Conservation (phyloP, 2,329 filamentous ascomycete genomes). For the Trichoderma koningiopsis region DNA sequence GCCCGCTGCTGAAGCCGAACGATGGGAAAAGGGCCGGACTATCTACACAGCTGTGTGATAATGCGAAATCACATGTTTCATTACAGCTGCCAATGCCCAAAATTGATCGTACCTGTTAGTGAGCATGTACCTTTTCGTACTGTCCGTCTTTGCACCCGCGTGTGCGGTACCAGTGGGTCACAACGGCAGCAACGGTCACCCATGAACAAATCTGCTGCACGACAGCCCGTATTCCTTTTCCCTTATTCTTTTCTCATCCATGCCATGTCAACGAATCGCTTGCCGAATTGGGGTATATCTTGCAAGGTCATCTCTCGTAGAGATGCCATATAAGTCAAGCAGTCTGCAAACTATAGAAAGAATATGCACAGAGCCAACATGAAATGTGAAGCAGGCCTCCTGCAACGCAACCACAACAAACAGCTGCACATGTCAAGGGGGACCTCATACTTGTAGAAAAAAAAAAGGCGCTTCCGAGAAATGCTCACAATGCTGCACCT, state of each 20-base stretch:
- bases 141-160: conserved; percentile 3
- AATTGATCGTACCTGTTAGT: conserved; percentile 2
- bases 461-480: not conserved
- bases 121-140: not conserved
- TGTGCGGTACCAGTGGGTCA: conserved; percentile 16
- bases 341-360: not conserved
- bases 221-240: not conserved
- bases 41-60: not conserved
- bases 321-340: too few species aligned
- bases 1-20: not conserved
- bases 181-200: conserved; percentile 5
- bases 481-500: not conserved
- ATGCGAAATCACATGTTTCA: not conserved
- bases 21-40: not conserved
- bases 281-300: conserved; percentile 13
- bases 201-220: not conserved
- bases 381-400: not conserved
- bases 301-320: conserved; percentile 1
- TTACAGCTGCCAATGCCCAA: not conserved
- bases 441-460: not conserved
- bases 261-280: not conserved
- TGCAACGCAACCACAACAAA: not conserved
- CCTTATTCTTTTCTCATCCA: not conserved
- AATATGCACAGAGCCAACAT: not conserved
- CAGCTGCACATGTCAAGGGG: not conserved